Evolutionary conservation across 345 rosid species (phyloP).

Genomic region (Iberis pinnata): DNA sequence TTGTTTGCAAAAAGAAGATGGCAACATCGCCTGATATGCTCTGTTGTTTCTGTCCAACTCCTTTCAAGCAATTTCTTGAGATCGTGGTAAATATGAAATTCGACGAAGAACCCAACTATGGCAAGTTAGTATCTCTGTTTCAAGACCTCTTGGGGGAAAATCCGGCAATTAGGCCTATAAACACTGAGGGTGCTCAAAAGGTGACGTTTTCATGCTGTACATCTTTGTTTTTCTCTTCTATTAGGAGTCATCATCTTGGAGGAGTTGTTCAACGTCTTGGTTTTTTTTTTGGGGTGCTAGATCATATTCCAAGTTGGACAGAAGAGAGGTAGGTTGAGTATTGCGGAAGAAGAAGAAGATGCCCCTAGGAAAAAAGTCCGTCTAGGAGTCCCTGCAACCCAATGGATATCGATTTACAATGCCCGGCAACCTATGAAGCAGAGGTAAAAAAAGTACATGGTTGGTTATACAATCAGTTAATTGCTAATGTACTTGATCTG

Average conservation of each 20-base stretch:
- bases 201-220: slow-evolving; percentile 33
- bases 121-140: slow-evolving; percentile 78
- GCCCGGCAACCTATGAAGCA: slow-evolving; percentile 97
- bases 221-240: slow-evolving; percentile 10
- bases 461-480: slow-evolving; percentile 6
- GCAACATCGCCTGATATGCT: slow-evolving; percentile 76
- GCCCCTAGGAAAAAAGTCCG: slow-evolving; percentile 90
- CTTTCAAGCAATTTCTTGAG: slow-evolving; percentile 82
- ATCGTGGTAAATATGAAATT: slow-evolving; percentile 89
- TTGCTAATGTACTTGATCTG: slow-evolving; percentile 6
- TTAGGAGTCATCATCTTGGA: slow-evolving; percentile 3
- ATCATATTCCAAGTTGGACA: slow-evolving; percentile 85
- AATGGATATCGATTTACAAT: slow-evolving; percentile 94
- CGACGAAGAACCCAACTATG: slow-evolving; percentile 91
- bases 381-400: slow-evolving; percentile 87
- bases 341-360: slow-evolving; percentile 83
- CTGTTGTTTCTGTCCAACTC: slow-evolving; percentile 87
- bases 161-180: slow-evolving; percentile 76
- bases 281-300: slow-evolving; percentile 26
- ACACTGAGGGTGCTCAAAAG: slow-evolving; percentile 97
- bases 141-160: slow-evolving; percentile 67
- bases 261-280: slow-evolving; percentile 14
- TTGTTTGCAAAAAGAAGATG: slow-evolving; percentile 98
- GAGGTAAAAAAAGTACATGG: slow-evolving; percentile 43
- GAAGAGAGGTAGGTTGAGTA: slow-evolving; percentile 78